Conservation (phyloP, 2,329 filamentous ascomycete genomes). For the Decorospora gaudefroyi region DNA sequence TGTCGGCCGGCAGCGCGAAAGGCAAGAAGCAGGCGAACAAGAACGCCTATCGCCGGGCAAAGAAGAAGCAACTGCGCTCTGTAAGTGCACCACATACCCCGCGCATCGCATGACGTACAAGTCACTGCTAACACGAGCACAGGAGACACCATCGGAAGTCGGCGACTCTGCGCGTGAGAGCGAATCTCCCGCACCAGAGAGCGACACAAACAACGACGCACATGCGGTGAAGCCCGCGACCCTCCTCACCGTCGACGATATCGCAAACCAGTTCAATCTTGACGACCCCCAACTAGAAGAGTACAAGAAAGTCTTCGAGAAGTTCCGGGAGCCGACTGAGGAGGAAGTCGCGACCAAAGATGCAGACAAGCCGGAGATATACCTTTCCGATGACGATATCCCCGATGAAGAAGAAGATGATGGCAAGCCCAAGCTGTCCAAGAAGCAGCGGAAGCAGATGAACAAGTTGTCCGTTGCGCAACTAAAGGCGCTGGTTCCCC, state of each 20-base stretch:
- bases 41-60: slow-evolving; percentile 88
- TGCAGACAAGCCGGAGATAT: slow-evolving; percentile 79
- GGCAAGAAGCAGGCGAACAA: slow-evolving; percentile 74
- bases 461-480: slow-evolving; percentile 94
- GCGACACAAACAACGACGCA: slow-evolving; percentile 43
- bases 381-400: slow-evolving; percentile 81
- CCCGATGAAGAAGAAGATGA: slow-evolving; percentile 83
- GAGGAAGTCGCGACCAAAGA: slow-evolving; percentile 60
- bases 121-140: slow-evolving; percentile 23
- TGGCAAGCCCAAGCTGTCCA: slow-evolving; percentile 73
- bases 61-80: slow-evolving; percentile 88
- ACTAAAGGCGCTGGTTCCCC: slow-evolving; percentile 86
- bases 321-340: slow-evolving; percentile 64
- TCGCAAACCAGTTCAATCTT: slow-evolving; percentile 59
- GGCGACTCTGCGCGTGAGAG: slow-evolving; percentile 43
- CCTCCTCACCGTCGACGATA: slow-evolving; percentile 31
- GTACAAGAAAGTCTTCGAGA: slow-evolving; percentile 81
- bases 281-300: slow-evolving; percentile 80
- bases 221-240: slow-evolving; percentile 55
- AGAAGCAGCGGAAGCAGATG: slow-evolving; percentile 90
- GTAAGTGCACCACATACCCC: slow-evolving; percentile 49
- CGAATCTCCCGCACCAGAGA: slow-evolving; percentile 46
- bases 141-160: slow-evolving; percentile 46
- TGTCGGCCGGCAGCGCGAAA: slow-evolving; percentile 38
- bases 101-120: background rate